Percentiles rank a stretch among this genome's conserved stretches.
Evolutionary conservation across 2,329 filamentous ascomycete species (phyloP).

Genomic region (Ambrosiella xylebori): DNA sequence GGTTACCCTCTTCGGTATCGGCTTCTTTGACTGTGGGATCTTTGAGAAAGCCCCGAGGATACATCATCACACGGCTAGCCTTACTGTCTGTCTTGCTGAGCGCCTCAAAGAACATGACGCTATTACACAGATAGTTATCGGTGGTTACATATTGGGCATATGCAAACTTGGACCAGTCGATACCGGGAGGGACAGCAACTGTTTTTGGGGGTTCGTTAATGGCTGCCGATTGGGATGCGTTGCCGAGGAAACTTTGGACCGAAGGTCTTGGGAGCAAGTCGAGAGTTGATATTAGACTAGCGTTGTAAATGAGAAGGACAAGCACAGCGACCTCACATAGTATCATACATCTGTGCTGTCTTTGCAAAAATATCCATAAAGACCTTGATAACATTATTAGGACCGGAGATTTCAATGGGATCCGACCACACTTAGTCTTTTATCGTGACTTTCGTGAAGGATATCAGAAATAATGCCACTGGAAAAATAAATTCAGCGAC

Average conservation of each 20-base stretch:
- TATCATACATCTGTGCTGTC: too few species aligned
- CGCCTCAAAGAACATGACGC: conserved; percentile 29
- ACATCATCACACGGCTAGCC: conserved; percentile 26
- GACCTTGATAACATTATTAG: too few species aligned
- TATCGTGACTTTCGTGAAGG: too few species aligned
- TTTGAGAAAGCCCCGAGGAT: conserved; percentile 22
- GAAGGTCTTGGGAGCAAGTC: neutral
- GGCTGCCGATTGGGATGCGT: neutral
- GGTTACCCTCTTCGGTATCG: conserved; percentile 9
- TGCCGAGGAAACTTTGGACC: neutral
- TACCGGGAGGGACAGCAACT: conserved; percentile 9
- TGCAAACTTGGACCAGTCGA: conserved; percentile 25
- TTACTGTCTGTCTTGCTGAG: conserved; percentile 23
- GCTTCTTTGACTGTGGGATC: conserved; percentile 18
- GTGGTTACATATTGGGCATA: conserved; percentile 30
- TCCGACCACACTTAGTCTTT: too few species aligned
- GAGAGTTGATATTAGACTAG: too few species aligned
- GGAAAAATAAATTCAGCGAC: too few species aligned
- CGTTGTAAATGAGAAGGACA: too few species aligned
- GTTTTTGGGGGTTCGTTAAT: neutral
- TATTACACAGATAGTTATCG: conserved; percentile 27
- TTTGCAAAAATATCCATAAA: too few species aligned
- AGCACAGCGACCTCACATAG: too few species aligned
- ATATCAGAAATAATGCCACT: too few species aligned
- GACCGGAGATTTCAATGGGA: too few species aligned